phyloP scores from a whole-genome alignment of 2,329 filamentous ascomycete genomes.

The Scortechinia acanthostroma region DNA sequence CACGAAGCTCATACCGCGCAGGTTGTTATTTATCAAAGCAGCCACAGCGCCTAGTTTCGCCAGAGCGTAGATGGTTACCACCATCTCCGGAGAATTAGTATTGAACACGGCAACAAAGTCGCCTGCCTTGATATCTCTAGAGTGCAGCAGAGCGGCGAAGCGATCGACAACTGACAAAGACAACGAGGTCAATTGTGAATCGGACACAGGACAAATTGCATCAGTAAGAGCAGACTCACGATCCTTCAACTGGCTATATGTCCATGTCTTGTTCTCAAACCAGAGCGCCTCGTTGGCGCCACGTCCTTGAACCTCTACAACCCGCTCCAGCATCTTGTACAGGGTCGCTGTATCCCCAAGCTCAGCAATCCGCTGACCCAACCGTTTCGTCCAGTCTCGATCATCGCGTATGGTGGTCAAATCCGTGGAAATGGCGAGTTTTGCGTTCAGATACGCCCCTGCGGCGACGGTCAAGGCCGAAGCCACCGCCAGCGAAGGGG shows the following conservation, averaged over 20 bases:
- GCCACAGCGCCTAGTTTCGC: slow-evolving; percentile 33
- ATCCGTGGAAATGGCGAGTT: slow-evolving; percentile 27
- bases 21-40: slow-evolving; percentile 34
- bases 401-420: slow-evolving; percentile 21
- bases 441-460: slow-evolving; percentile 29
- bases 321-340: slow-evolving; percentile 30
- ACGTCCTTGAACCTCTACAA: slow-evolving; percentile 13
- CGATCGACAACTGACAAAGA: slow-evolving; percentile 31
- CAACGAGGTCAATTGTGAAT: too few relatives aligned
- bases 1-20: slow-evolving; percentile 24
- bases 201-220: neutral
- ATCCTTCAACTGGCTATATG: slow-evolving; percentile 30
- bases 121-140: slow-evolving; percentile 21
- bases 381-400: slow-evolving; percentile 17
- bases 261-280: slow-evolving; percentile 38
- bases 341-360: slow-evolving; percentile 27
- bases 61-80: slow-evolving; percentile 30
- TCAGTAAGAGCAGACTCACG: slow-evolving; percentile 17
- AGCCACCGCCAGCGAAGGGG: slow-evolving; percentile 17
- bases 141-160: slow-evolving; percentile 28
- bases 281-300: slow-evolving; percentile 27
- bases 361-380: slow-evolving; percentile 21
- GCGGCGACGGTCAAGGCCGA: slow-evolving; percentile 22
- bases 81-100: slow-evolving; percentile 38
- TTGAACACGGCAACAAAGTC: slow-evolving; percentile 36